Evolutionary conservation across 768 basidiomycete genomes (phyloP).

Genomic region (Lactifluus subvellereus): DNA sequence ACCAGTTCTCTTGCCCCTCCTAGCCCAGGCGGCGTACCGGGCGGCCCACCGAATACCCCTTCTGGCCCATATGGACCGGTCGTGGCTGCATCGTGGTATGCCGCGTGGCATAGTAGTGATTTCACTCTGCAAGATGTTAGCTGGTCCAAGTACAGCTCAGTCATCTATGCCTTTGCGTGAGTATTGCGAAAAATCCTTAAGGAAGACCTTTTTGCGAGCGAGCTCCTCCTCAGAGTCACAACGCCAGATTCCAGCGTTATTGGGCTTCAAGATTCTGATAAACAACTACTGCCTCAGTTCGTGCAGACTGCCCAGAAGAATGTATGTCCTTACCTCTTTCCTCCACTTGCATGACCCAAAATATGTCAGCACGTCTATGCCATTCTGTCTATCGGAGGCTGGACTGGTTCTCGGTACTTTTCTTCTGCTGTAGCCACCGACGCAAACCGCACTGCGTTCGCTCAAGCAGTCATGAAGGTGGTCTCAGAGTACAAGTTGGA

Average conservation of each 20-base stretch:
- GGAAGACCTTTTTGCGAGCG: not conserved
- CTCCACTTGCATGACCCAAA: not conserved
- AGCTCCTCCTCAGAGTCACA: not conserved
- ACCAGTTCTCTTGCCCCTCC: too few relatives aligned
- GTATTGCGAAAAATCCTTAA: slow-evolving; percentile 26
- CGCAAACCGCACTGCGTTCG: slow-evolving; percentile 54
- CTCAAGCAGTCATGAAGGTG: slow-evolving; percentile 46
- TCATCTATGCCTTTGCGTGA: slow-evolving; percentile 61
- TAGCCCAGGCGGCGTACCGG: not conserved
- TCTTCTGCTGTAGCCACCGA: slow-evolving; percentile 53
- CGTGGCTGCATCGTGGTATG: slow-evolving; percentile 39
- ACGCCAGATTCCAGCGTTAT: slow-evolving; percentile 25
- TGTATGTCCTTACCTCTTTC: slow-evolving; percentile 5
- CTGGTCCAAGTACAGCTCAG: slow-evolving; percentile 50
- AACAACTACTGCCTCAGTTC: slow-evolving; percentile 25
- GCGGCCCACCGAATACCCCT: not conserved
- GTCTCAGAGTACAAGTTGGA: slow-evolving; percentile 47
- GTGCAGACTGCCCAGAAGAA: slow-evolving; percentile 24
- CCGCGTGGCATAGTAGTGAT: slow-evolving; percentile 43
- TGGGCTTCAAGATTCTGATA: slow-evolving; percentile 28
- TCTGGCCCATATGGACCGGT: too few relatives aligned
- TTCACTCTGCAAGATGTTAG: slow-evolving; percentile 41
- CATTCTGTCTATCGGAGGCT: slow-evolving; percentile 60
- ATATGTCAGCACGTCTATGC: slow-evolving; percentile 47
- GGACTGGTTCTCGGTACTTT: slow-evolving; percentile 58